Percentiles rank a stretch among this genome's conserved stretches.
Conservation (phyloP, 192 early-diverging fungal genomes). For the Pilobolus umbonatus region DNA sequence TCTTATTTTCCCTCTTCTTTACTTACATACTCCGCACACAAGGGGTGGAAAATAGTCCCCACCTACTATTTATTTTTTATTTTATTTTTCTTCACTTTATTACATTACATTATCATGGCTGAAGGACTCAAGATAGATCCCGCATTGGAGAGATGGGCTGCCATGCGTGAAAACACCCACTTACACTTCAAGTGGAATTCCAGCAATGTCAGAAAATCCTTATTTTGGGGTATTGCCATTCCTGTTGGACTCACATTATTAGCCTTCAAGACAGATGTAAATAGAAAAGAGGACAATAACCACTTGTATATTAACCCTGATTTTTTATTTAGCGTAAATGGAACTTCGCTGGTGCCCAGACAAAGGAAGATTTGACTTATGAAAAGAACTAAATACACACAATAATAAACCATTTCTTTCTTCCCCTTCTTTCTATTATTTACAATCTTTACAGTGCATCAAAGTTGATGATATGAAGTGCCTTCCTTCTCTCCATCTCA, state of each 20-base stretch:
- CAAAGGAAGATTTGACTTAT: slow-evolving; percentile 24
- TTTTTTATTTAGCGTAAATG: slow-evolving; percentile 26
- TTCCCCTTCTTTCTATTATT: not conserved
- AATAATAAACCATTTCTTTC: not conserved
- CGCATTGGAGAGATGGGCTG: slow-evolving; percentile 38
- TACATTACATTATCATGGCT: not conserved
- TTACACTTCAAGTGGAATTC: slow-evolving; percentile 35
- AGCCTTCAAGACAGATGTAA: slow-evolving; percentile 38
- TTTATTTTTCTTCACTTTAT: not conserved
- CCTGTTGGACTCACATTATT: slow-evolving; percentile 32
- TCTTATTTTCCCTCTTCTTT: too few relatives aligned
- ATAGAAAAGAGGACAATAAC: not conserved
- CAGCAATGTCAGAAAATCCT: slow-evolving; percentile 18
- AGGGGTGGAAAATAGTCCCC: too few relatives aligned
- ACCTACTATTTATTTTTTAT: too few relatives aligned
- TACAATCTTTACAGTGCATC: slow-evolving; percentile 67
- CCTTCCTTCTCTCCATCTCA: slow-evolving; percentile 67
- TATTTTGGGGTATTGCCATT: slow-evolving; percentile 32
- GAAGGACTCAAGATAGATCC: slow-evolving; percentile 30
- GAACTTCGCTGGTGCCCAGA: slow-evolving; percentile 36
- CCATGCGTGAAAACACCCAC: slow-evolving; percentile 37
- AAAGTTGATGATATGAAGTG: slow-evolving; percentile 86
- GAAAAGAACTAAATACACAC: slow-evolving; percentile 25
- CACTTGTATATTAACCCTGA: not conserved
- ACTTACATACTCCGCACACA: too few relatives aligned